Evolutionary conservation across 177 flowering plant species (phyloP).

Genomic region (Vitis hybrid): DNA sequence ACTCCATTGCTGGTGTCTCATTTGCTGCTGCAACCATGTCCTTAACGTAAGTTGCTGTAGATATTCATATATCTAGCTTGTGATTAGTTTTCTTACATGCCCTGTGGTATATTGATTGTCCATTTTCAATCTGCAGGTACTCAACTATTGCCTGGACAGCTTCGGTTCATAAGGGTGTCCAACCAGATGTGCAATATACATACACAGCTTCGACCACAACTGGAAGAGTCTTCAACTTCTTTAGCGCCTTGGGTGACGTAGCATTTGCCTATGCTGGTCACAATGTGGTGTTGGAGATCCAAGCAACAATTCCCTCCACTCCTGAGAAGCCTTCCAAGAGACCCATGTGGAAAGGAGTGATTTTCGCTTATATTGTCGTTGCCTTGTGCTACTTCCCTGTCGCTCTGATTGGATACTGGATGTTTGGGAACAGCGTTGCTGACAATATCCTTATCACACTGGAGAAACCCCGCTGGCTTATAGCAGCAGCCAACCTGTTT

Average conservation of each 20-base stretch:
- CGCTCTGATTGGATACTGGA: slow-evolving; percentile 44
- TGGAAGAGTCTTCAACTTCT: slow-evolving; percentile 41
- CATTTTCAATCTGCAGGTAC: slow-evolving; percentile 27
- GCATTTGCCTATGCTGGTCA: slow-evolving; percentile 73
- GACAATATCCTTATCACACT: slow-evolving; percentile 51
- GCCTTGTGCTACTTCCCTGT: slow-evolving; percentile 67
- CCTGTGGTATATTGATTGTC: not conserved
- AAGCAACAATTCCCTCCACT: slow-evolving; percentile 69
- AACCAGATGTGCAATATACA: slow-evolving; percentile 40
- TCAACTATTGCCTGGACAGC: slow-evolving; percentile 63
- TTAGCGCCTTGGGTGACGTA: slow-evolving; percentile 52
- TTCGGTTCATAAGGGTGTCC: slow-evolving; percentile 37
- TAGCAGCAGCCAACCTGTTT: slow-evolving; percentile 55
- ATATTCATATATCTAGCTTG: too few relatives aligned
- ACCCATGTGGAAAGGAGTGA: slow-evolving; percentile 67
- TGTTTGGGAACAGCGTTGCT: slow-evolving; percentile 45
- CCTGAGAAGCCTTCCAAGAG: slow-evolving; percentile 60
- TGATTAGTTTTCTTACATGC: too few relatives aligned
- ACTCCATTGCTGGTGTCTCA: slow-evolving; percentile 40
- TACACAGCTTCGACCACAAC: slow-evolving; percentile 26
- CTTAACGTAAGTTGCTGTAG: slow-evolving; percentile 18
- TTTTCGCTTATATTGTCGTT: slow-evolving; percentile 53
- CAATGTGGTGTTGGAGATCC: slow-evolving; percentile 65
- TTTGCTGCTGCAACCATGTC: slow-evolving; percentile 52
- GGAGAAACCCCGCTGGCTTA: slow-evolving; percentile 55